Base-by-base conservation (phyloP, 257 asterid genomes). In the Dorcoceras hygrometricum region DNA sequence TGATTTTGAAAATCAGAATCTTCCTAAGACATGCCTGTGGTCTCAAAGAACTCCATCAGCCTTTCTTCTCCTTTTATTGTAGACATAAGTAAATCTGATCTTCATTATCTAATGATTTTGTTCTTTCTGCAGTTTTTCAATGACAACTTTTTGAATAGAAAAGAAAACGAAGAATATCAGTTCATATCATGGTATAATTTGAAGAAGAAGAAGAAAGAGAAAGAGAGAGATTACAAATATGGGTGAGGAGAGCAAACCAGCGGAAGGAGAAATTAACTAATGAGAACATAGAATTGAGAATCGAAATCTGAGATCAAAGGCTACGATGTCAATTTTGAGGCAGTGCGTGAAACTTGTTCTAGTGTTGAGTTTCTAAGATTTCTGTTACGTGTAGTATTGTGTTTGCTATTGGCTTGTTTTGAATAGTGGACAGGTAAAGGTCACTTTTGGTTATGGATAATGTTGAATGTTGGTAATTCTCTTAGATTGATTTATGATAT, bases 1-100 rank as follows among this genome's bases (percentile, higher is more conserved):
- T 72, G 48, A 81, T 73, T 74, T 84, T 86, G 53, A 86, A 77
- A 61, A 29, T 76, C 62, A 75, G 91, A 58, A 88, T 82, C 66
- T 86, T 86, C 4, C 23, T 66, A 18, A 88, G 87, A 70, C 94
- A 88, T 57, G 70, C 73, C 11, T 69, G 81, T 19, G 96, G 94
- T 70, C 79, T 88, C 32, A 81, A 27, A 86, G 36, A 10, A 81
- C 86, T 14, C 60, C 84, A 77, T 82, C 96, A 56, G 79, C 76
- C 78, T 82, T 78, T 56, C 74, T 66, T 66, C 54, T 78, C 68
- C 70, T 76, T 25, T 23, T 74, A 51, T 50, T 55, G 67, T 69
- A 24, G 4, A 66, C 75, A 22, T 28, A 20, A 12, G 20, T 34
- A 46, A 1, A 29, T 57, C 28, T 51, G 65, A 58, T 20, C 48